A percentile compares a stretch with the other conserved stretches of the same genome.
Conservation (phyloP, 805 yeast species). For the Zygoascus bituminiphila region DNA sequence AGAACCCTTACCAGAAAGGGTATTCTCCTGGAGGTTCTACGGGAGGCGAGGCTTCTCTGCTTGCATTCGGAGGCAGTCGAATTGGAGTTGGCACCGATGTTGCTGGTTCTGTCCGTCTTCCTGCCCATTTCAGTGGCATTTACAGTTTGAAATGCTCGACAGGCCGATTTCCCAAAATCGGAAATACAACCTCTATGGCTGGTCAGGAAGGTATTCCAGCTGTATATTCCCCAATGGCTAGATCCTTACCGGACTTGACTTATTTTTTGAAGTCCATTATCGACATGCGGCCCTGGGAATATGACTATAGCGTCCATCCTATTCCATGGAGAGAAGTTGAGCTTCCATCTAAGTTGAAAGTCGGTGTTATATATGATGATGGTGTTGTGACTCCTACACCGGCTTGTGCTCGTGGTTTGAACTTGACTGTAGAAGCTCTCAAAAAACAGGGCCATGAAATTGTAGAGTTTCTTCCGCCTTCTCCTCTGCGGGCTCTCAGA, state of each 20-base stretch:
- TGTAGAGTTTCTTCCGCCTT: slow-evolving; percentile 40
- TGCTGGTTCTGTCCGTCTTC: slow-evolving; percentile 49
- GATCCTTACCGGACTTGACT: slow-evolving; percentile 42
- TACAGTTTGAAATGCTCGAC: slow-evolving; percentile 45
- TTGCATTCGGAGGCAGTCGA: slow-evolving; percentile 40
- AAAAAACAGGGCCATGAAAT: slow-evolving; percentile 39
- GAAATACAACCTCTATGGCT: slow-evolving; percentile 35
- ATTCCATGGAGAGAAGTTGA: slow-evolving; percentile 42
- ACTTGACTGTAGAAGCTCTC: slow-evolving; percentile 33
- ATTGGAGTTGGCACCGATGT: slow-evolving; percentile 51
- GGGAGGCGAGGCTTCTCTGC: slow-evolving; percentile 44
- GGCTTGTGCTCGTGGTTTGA: slow-evolving; percentile 35
- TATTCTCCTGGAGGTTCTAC: slow-evolving; percentile 48
- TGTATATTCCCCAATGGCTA: slow-evolving; percentile 40
- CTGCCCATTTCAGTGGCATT: slow-evolving; percentile 45
- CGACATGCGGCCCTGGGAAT: slow-evolving; percentile 47
- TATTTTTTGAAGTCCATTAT: slow-evolving; percentile 40
- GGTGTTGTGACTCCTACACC: slow-evolving; percentile 46
- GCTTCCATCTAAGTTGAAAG: slow-evolving; percentile 33
- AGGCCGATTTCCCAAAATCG: slow-evolving; percentile 40
- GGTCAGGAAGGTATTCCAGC: slow-evolving; percentile 40
- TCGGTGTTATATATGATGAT: slow-evolving; percentile 43
- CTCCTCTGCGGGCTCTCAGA: slow-evolving; percentile 49
- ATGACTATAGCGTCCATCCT: slow-evolving; percentile 41
- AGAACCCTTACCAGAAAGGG: slow-evolving; percentile 41